Evolutionary conservation across 2,329 filamentous ascomycete species (phyloP).

Genomic region (Trichophyton rubrum): DNA sequence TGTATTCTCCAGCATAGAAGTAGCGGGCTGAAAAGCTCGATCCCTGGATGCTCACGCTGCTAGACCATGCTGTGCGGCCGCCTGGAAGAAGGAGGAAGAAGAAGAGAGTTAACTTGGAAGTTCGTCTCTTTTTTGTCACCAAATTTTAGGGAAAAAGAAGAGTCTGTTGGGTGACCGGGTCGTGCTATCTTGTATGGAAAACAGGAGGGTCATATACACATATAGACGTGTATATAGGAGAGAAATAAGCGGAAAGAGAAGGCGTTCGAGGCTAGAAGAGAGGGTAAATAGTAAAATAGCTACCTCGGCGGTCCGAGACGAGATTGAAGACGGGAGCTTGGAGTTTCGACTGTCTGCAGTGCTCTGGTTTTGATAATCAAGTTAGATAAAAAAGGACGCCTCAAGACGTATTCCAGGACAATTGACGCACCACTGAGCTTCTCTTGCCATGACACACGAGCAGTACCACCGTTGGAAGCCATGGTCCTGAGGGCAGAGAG

Average conservation of each 20-base stretch:
- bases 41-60: conserved; percentile 60
- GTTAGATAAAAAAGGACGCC: conserved; percentile 5
- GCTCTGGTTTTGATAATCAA: conserved; percentile 34
- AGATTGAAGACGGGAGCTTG: conserved; percentile 52
- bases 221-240: neutral
- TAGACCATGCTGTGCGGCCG: conserved; percentile 83
- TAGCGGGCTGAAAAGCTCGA: conserved; percentile 58
- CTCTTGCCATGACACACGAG: conserved; percentile 41
- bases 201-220: neutral
- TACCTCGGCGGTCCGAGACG: conserved; percentile 64
- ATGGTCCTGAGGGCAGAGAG: conserved; percentile 4
- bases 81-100: conserved; percentile 40
- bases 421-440: conserved; percentile 41
- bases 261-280: conserved; percentile 12
- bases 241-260: conserved; percentile 7
- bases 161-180: neutral
- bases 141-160: conserved; percentile 10
- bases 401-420: conserved; percentile 10
- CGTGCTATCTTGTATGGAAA: neutral
- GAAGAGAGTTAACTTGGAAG: conserved; percentile 4
- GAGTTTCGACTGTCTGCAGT: conserved; percentile 45
- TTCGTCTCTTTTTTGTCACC: conserved; percentile 12
- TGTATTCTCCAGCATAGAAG: conserved; percentile 83
- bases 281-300: conserved; percentile 4
- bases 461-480: conserved; percentile 17